A percentile compares a stretch with the other conserved stretches of the same genome.
phyloP scores from a whole-genome alignment of 371 early-diverging fungal species.

The Lichtheimia ramosa region DNA sequence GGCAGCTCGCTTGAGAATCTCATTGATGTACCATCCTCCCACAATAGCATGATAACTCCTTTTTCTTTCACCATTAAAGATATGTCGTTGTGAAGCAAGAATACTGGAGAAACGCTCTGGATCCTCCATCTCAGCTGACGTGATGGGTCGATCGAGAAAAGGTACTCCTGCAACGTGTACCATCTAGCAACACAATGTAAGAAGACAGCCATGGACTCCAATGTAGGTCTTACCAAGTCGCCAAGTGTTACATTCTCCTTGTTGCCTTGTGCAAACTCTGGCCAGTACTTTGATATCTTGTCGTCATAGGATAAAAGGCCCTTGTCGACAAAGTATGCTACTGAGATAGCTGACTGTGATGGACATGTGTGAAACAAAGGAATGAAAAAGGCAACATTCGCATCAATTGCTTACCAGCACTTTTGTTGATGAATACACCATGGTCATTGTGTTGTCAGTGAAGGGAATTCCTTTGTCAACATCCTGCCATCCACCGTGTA shows the following conservation, averaged over 20 bases:
- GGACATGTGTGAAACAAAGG: background rate
- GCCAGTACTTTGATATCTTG: slow-evolving; percentile 68
- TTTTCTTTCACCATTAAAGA: slow-evolving; percentile 51
- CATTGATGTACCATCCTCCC: slow-evolving; percentile 76
- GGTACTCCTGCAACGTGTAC: slow-evolving; percentile 67
- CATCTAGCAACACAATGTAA: slow-evolving; percentile 28
- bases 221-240: slow-evolving; percentile 37
- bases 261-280: slow-evolving; percentile 74
- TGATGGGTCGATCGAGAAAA: slow-evolving; percentile 48
- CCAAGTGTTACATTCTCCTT: slow-evolving; percentile 70
- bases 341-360: slow-evolving; percentile 46
- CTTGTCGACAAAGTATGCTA: slow-evolving; percentile 63
- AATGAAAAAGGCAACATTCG: slow-evolving; percentile 1
- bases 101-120: slow-evolving; percentile 27
- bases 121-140: slow-evolving; percentile 31
- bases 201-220: too few relatives aligned
- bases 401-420: slow-evolving; percentile 40
- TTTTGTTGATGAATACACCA: slow-evolving; percentile 71
- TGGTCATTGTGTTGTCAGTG: slow-evolving; percentile 55
- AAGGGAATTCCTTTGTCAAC: slow-evolving; percentile 36
- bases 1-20: slow-evolving; percentile 60
- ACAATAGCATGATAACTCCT: slow-evolving; percentile 68
- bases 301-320: slow-evolving; percentile 56
- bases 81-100: slow-evolving; percentile 64
- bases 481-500: slow-evolving; percentile 68